phyloP scores from a whole-genome alignment of 164 flowering plant genomes.

The Berberis thunbergii region DNA sequence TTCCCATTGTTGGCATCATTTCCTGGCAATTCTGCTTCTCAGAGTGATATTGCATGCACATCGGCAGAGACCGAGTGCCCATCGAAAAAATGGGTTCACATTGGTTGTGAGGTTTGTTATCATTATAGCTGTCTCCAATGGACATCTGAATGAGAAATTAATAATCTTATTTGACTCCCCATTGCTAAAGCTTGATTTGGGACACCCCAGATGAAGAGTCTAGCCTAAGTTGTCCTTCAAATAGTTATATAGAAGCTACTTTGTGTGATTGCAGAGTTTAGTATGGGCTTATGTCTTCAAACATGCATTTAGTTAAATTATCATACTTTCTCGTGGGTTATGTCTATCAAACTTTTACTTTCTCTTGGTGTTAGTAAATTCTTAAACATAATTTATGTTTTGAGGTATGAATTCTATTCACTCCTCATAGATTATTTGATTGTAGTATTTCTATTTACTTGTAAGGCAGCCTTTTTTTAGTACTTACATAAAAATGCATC shows the following conservation, averaged over 20 bases:
- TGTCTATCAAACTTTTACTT: too few relatives aligned
- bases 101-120: conserved; percentile 65
- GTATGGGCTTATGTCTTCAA: not conserved
- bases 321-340: too few relatives aligned
- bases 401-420: too few relatives aligned
- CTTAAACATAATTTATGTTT: too few relatives aligned
- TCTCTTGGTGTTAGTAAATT: too few relatives aligned
- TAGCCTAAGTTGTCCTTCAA: too few relatives aligned
- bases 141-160: too few relatives aligned
- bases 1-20: conserved; percentile 28
- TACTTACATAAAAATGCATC: too few relatives aligned
- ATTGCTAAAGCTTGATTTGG: not conserved
- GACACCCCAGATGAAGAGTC: not conserved
- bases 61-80: conserved; percentile 34
- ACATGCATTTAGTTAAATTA: too few relatives aligned
- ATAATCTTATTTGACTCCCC: not conserved
- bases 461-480: too few relatives aligned
- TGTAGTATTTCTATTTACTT: too few relatives aligned
- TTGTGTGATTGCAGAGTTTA: not conserved
- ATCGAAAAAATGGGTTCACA: conserved; percentile 59
- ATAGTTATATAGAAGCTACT: not conserved
- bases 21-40: conserved; percentile 13
- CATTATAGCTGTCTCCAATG: not conserved
- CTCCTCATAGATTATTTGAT: too few relatives aligned
- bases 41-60: conserved; percentile 26